phyloP scores from a whole-genome alignment of 176 grass and related monocot species.

The Panicum miliaceum region DNA sequence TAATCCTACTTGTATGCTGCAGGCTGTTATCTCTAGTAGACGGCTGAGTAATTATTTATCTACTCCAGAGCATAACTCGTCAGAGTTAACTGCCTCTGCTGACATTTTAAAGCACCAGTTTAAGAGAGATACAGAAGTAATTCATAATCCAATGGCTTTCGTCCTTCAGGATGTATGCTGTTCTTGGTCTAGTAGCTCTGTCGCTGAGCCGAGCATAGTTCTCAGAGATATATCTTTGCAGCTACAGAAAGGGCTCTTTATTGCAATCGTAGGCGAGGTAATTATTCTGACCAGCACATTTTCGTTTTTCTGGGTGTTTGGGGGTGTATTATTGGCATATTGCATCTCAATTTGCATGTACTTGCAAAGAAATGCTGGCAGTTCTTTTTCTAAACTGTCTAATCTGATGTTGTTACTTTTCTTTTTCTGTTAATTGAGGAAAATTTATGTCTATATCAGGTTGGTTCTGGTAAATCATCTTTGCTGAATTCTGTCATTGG shows the following conservation, averaged over 20 bases:
- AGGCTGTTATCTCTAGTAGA: constrained; percentile 89
- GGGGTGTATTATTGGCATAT: constrained; percentile 8
- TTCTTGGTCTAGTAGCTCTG: constrained; percentile 70
- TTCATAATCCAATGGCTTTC: constrained; percentile 42
- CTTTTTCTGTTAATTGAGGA: constrained; percentile 28
- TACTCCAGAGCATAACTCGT: constrained; percentile 65
- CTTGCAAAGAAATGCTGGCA: neutral
- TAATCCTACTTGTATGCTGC: constrained; percentile 37
- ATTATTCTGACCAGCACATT: constrained; percentile 17
- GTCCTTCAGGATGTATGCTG: constrained; percentile 57
- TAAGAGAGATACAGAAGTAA: constrained; percentile 36
- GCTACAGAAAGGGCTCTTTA: constrained; percentile 67
- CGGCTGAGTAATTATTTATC: constrained; percentile 82
- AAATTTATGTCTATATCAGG: constrained; percentile 54
- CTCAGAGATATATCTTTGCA: constrained; percentile 66
- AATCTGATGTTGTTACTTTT: neutral
- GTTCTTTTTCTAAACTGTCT: neutral
- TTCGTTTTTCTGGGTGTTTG: neutral
- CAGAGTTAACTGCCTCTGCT: constrained; percentile 8
- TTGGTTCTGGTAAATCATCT: constrained; percentile 95
- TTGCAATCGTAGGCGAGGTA: constrained; percentile 93
- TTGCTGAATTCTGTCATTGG: constrained; percentile 87
- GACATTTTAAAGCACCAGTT: constrained; percentile 41
- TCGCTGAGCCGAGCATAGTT: constrained; percentile 47
- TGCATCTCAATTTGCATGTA: constrained; percentile 17